Conservation (phyloP, 2,329 filamentous ascomycete genomes). For the Trichoderma aggressivum region DNA sequence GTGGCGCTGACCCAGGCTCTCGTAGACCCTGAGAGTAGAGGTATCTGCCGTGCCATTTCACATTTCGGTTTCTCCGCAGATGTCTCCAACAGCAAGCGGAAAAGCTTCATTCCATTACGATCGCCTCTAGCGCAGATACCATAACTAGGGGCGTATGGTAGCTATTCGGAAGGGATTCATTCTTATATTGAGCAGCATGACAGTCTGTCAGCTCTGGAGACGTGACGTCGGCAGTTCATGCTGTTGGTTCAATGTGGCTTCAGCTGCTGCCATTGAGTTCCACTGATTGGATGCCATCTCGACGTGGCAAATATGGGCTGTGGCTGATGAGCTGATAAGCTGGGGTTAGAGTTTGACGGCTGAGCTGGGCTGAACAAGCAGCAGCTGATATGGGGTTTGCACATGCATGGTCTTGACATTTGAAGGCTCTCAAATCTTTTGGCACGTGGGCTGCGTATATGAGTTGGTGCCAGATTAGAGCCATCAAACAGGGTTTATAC, state of each 20-base stretch:
- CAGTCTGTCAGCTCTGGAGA: neutral
- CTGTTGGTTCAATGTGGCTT: neutral
- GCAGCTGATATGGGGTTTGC: neutral
- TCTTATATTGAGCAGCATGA: neutral
- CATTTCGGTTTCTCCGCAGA: neutral
- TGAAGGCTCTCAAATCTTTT: neutral
- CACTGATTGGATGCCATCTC: neutral
- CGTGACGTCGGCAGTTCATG: neutral
- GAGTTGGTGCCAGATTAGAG: neutral
- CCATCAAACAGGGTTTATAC: neutral
- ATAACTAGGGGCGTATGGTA: neutral
- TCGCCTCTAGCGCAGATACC: neutral
- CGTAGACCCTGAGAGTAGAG: neutral
- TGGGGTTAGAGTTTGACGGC: conserved; percentile 5
- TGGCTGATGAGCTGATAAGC: conserved; percentile 4
- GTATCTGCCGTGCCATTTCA: neutral
- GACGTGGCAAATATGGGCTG: neutral
- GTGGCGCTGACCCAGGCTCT: neutral
- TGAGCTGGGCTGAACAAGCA: neutral
- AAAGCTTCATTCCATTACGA: neutral
- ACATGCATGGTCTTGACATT: neutral
- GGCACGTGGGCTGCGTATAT: neutral
- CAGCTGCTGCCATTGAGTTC: neutral
- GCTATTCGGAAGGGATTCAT: neutral
- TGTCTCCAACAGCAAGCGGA: neutral